A percentile compares a stretch with the other conserved stretches of the same genome.
These are phyloP conservation scores for Gastrolobium villosum DNA, from an alignment of 306 rosid genomes.

Conservation along the genomic window DNA sequence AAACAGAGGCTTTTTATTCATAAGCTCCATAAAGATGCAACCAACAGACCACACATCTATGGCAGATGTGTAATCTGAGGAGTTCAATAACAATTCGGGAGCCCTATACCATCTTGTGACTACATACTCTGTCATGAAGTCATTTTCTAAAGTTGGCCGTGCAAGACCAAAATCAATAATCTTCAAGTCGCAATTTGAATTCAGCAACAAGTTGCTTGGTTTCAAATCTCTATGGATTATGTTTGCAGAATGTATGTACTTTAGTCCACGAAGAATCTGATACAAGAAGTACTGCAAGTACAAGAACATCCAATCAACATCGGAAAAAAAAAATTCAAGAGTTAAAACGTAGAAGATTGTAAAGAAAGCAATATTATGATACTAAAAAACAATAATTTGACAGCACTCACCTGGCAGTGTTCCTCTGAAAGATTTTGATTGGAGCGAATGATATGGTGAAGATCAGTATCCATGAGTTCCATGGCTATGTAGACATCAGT, in stretches of 20 bases:
- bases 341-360: constrained; percentile 1
- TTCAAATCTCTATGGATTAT: constrained; percentile 94
- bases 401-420: constrained; percentile 81
- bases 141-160: constrained; percentile 83
- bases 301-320: constrained; percentile 59
- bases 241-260: constrained; percentile 93
- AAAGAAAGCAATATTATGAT: neutral
- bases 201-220: constrained; percentile 90
- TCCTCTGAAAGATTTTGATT: constrained; percentile 92
- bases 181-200: constrained; percentile 94
- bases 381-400: neutral
- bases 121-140: constrained; percentile 93
- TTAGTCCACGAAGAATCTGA: constrained; percentile 95
- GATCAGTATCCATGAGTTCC: constrained; percentile 98
- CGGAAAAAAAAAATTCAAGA: constrained; percentile 26
- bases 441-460: constrained; percentile 95
- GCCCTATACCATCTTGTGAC: constrained; percentile 99
- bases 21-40: constrained; percentile 96
- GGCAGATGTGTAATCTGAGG: constrained; percentile 93
- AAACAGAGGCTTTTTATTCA: constrained; percentile 92
- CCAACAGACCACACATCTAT: constrained; percentile 99
- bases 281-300: constrained; percentile 95
- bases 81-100: constrained; percentile 92
- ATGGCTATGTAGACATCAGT: constrained; percentile 80
- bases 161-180: constrained; percentile 98